Evolutionary conservation across 129 eudicot genomes (phyloP), one percentile per base, ranked within the genome.

Genomic region (Lactuca saligna): DNA sequence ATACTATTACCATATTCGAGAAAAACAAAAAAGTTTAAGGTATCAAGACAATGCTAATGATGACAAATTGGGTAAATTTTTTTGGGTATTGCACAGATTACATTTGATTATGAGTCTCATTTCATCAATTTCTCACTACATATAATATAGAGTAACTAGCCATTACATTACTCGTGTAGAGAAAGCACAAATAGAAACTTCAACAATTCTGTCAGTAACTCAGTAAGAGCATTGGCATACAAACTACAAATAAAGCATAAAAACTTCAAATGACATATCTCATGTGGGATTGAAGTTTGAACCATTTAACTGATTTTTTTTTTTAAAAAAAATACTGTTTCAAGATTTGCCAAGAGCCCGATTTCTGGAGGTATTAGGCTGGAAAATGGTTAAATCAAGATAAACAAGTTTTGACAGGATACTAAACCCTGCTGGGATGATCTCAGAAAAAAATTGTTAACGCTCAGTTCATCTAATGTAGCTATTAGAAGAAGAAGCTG

Each of bases 321-420:
- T 75, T 7, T 57, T 10, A 44, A 3, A 41, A 16, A 73, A 70
- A n/a, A 17, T 33, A 79, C 75, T 5, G 53, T 70, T 1, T 1
- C 58, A 38, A 79, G 83, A 15, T 79, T 74, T 57, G 13, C 58
- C 4, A 81, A 6, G 13, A 31, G 3, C 17, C 88, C 78, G 13
- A 83, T 74, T 33, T 64, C 75, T 0, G 33, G 50, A 10, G 88
- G 85, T 39, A 83, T 73, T 4, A 12, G 33, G 1, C 75, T 85
- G 0, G 82, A 17, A 81, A 72, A 8, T 42, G 71, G 53, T 81
- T 81, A 72, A 12, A 61, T 81, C 82, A 44, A 81, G 79, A 72
- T 63, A 66, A 17, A 60, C 61, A 10, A 80, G 84, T 14, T 65
- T 70, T 14, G 75, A 55, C 10, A 75, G 57, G 41, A 13, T 20